phyloP scores from a whole-genome alignment of 2,329 filamentous ascomycete species.

The Phyllosticta citribraziliensis region DNA sequence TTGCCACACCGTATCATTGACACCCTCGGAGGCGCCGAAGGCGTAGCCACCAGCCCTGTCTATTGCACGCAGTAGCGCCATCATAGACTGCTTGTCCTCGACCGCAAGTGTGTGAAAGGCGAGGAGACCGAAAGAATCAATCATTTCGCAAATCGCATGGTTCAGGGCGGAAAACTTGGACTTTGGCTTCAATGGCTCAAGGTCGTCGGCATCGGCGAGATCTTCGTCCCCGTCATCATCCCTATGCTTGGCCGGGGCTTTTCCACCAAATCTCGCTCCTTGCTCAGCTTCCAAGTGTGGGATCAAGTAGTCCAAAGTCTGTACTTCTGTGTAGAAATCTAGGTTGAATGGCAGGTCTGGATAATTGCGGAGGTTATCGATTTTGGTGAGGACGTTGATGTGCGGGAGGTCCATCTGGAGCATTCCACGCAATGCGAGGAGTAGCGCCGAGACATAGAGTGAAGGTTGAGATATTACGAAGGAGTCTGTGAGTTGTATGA shows the following conservation, averaged over 20 bases:
- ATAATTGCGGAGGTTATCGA: conserved; percentile 84
- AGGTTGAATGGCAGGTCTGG: conserved; percentile 86
- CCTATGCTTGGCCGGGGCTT: not conserved
- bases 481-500: conserved; percentile 86
- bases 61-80: conserved; percentile 77
- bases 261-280: conserved; percentile 16
- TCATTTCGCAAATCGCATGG: conserved; percentile 72
- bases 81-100: conserved; percentile 96
- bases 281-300: conserved; percentile 71
- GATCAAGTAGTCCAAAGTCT: conserved; percentile 77
- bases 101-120: conserved; percentile 89
- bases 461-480: conserved; percentile 89
- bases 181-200: conserved; percentile 15
- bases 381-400: conserved; percentile 93
- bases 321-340: conserved; percentile 94
- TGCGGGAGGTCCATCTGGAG: conserved; percentile 96
- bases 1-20: conserved; percentile 96
- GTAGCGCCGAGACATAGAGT: conserved; percentile 85
- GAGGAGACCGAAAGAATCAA: conserved; percentile 84
- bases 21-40: conserved; percentile 75
- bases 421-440: conserved; percentile 91
- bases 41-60: conserved; percentile 89
- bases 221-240: conserved; percentile 6
- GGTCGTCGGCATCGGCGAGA: conserved; percentile 1
- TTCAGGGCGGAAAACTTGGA: conserved; percentile 76